A percentile compares a stretch with the other conserved stretches of the same genome.
These are phyloP conservation scores for Canariomyces notabilis DNA, from an alignment of 2,329 filamentous ascomycete species.

Conservation along the genomic window DNA sequence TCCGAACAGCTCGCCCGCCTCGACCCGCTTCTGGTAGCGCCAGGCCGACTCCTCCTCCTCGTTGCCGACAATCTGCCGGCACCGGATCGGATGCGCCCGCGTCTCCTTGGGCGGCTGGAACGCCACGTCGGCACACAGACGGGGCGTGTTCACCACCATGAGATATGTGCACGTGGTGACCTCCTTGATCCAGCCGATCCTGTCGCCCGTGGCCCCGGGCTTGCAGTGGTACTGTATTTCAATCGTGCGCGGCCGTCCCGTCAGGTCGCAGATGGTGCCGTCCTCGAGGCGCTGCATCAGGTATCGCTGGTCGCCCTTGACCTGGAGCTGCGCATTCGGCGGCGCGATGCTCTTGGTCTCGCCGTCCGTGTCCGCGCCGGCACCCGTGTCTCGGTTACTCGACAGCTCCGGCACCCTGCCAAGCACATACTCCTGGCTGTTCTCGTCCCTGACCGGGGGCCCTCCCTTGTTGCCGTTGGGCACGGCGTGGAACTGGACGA, in stretches of 20 bases:
- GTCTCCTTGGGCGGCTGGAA: slow-evolving; percentile 78
- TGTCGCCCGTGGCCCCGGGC: slow-evolving; percentile 64
- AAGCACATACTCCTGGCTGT: slow-evolving; percentile 70
- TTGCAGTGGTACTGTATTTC: slow-evolving; percentile 81
- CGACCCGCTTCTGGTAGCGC: slow-evolving; percentile 34
- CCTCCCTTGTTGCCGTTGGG: slow-evolving; percentile 61
- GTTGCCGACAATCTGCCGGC: slow-evolving; percentile 60
- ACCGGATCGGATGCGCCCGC: slow-evolving; percentile 70
- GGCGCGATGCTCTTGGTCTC: slow-evolving; percentile 25
- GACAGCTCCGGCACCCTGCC: slow-evolving; percentile 49
- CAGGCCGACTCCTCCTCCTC: slow-evolving; percentile 44
- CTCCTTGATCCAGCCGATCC: slow-evolving; percentile 91
- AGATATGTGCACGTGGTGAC: slow-evolving; percentile 85
- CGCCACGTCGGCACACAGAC: slow-evolving; percentile 80
- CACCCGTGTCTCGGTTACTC: slow-evolving; percentile 19
- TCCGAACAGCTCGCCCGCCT: slow-evolving; percentile 35
- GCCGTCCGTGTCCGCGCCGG: slow-evolving; percentile 18
- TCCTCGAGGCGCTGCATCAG: slow-evolving; percentile 75
- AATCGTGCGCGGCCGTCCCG: slow-evolving; percentile 72
- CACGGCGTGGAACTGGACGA: slow-evolving; percentile 86
- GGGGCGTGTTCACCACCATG: slow-evolving; percentile 87
- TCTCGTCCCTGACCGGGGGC: slow-evolving; percentile 71
- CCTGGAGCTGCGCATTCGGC: slow-evolving; percentile 62
- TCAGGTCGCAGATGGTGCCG: slow-evolving; percentile 82
- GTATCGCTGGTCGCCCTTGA: slow-evolving; percentile 79